A percentile compares a stretch with the other conserved stretches of the same genome.
Evolutionary conservation across 2,329 filamentous ascomycete genomes (phyloP).

Genomic region (Aspergillus sp.): DNA sequence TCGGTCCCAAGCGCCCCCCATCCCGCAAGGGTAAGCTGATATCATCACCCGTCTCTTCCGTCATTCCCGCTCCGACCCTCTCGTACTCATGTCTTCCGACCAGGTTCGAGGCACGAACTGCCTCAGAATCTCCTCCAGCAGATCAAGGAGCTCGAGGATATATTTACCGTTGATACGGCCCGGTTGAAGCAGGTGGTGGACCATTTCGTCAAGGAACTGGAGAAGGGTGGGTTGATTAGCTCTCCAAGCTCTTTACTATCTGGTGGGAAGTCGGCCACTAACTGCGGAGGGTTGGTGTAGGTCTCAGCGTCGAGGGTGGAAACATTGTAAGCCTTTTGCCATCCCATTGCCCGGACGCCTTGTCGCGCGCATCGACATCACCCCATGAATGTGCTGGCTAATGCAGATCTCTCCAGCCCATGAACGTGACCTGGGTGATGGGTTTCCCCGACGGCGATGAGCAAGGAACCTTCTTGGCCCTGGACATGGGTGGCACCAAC

Average conservation of each 20-base stretch:
- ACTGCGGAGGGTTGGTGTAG: constrained; percentile 43
- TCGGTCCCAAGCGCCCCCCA: constrained; percentile 63
- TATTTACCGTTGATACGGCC: constrained; percentile 73
- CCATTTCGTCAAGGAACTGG: constrained; percentile 85
- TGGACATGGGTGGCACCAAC: constrained; percentile 97
- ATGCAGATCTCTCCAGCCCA: constrained; percentile 60
- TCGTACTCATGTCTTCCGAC: not conserved
- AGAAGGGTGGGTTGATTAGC: constrained; percentile 63
- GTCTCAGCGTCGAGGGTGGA: constrained; percentile 81
- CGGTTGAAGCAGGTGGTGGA: constrained; percentile 89
- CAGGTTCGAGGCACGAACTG: constrained; percentile 88
- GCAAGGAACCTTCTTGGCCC: constrained; percentile 80
- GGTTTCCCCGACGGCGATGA: constrained; percentile 82
- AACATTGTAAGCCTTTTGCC: constrained; percentile 70
- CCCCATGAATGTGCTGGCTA: not conserved
- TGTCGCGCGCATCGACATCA: not conserved
- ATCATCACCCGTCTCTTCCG: constrained; percentile 7
- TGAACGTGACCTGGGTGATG: constrained; percentile 98
- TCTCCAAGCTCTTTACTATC: not conserved
- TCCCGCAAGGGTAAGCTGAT: constrained; percentile 68
- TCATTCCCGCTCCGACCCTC: not conserved
- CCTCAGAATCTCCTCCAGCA: constrained; percentile 79
- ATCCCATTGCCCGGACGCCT: not conserved
- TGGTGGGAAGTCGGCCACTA: not conserved
- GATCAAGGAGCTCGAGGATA: constrained; percentile 78